These are phyloP conservation scores for Amniculicola lignicola DNA, from an alignment of 495 filamentous ascomycete species.

Conservation along the genomic window DNA sequence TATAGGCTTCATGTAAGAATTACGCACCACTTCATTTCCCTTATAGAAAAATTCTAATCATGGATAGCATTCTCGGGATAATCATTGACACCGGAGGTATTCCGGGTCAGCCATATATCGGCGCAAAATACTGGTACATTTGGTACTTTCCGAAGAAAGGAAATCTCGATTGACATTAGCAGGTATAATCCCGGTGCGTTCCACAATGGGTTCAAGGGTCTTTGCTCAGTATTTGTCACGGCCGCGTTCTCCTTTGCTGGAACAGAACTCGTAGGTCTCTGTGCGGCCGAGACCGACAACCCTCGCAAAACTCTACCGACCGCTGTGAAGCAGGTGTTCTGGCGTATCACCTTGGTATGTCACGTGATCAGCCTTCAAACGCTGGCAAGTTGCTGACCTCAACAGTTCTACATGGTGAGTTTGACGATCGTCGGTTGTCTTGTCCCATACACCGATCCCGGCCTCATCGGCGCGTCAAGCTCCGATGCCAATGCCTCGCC, in stretches of 20 bases:
- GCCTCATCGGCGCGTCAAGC: conserved; percentile 34
- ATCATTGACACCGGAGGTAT: conserved; percentile 61
- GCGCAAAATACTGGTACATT: conserved; percentile 29
- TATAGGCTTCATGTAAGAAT: conserved; percentile 43
- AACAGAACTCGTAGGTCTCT: conserved; percentile 87
- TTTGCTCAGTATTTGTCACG: conserved; percentile 91
- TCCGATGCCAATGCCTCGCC: conserved; percentile 38
- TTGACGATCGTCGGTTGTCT: conserved; percentile 41
- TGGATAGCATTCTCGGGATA: conserved; percentile 37
- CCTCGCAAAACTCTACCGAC: conserved; percentile 85
- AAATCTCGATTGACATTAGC: too few relatives aligned
- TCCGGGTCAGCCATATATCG: conserved; percentile 66
- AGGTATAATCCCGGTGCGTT: conserved; percentile 86
- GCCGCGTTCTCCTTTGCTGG: conserved; percentile 91
- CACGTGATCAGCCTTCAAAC: not conserved
- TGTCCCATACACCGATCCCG: conserved; percentile 39
- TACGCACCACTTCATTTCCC: not conserved
- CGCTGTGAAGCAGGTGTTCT: conserved; percentile 91
- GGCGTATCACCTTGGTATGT: conserved; percentile 75
- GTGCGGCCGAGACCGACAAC: conserved; percentile 84
- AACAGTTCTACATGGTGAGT: conserved; percentile 41
- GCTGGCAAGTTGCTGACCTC: not conserved
- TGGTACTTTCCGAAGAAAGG: not conserved
- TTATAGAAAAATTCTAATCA: conserved; percentile 1
- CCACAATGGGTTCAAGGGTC: conserved; percentile 86